Evolutionary conservation across 2,329 filamentous ascomycete species (phyloP), one percentile per base, ranked within the genome.

Genomic region (Arthrobotrys musiformis): DNA sequence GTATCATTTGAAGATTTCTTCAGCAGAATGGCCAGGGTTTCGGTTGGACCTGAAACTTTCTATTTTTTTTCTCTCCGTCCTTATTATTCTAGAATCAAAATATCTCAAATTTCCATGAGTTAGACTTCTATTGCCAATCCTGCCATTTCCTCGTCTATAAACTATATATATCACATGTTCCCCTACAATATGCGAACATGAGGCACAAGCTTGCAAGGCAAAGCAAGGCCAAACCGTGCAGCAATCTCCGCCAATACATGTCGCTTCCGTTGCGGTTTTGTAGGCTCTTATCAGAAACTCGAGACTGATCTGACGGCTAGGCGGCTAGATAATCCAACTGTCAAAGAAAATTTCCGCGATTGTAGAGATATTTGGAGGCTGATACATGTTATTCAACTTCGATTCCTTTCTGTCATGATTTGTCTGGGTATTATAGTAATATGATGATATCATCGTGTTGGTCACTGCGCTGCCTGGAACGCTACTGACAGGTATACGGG

Each of bases 251-350:
- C 46, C 44, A 42, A 61, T 50, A 48, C 19, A 48, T 17, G 33
- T 19, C 19, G n/a, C 17, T 42, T 58, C 33, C 50, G 28, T 13
- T 72, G 68, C 48, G 48, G 30, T 64, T 64, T 72, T 58, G 58
- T 61, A 35, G 19, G n/a, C 58, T 56, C 68, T 48, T 72, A 72
- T 72, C 68, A 35, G 37, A 28, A n/a, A 46, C 63, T 35, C 17
- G 26, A 46, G 22, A 62, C n/a, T 46, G 56, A 72, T 72, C 58
- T 72, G 68, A 64, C 68, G 58, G 60, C 68, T 35, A 58, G 68
- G 58, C 68, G 68, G 68, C 68, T 72, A 72, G 68, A 72, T 72
- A 72, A 64, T 72, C 19, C 56, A 58, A 48, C 56, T 37, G 50
- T 2, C 15, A 30, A 35, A 69, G 22, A 5, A 60, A 28, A 37